These are phyloP conservation scores for Lipomyces orientalis DNA, from an alignment of 805 yeast species.

Conservation along the genomic window DNA sequence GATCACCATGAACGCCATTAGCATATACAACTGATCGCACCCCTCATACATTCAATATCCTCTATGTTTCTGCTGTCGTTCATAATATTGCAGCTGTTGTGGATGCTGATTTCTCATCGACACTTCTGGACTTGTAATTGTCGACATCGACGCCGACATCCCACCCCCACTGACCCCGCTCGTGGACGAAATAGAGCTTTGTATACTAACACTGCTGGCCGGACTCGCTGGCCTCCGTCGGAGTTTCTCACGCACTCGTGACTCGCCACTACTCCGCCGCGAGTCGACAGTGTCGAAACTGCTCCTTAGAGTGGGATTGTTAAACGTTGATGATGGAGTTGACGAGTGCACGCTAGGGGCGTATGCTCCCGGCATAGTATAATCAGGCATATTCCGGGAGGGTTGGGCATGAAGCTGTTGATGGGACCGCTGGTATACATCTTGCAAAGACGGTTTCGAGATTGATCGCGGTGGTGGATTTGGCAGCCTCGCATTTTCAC, in stretches of 20 bases:
- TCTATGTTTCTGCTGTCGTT: slow-evolving; percentile 3
- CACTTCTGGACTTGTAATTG: not conserved
- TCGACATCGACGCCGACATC: slow-evolving; percentile 8
- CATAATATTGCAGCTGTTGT: slow-evolving; percentile 8
- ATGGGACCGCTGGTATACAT: slow-evolving; percentile 31
- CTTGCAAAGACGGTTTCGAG: slow-evolving; percentile 31
- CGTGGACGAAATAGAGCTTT: slow-evolving; percentile 14
- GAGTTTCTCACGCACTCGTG: slow-evolving; percentile 33
- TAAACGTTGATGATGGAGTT: not conserved
- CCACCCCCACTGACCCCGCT: slow-evolving; percentile 1
- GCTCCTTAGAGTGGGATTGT: not conserved
- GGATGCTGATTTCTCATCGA: not conserved
- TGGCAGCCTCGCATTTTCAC: not conserved
- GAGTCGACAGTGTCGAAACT: slow-evolving; percentile 29
- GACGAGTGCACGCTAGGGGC: not conserved
- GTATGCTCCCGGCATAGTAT: slow-evolving; percentile 8
- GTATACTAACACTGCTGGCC: slow-evolving; percentile 15
- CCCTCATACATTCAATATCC: not conserved
- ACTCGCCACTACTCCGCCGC: slow-evolving; percentile 29
- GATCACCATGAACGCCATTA: not conserved
- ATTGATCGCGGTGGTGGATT: slow-evolving; percentile 12
- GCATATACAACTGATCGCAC: not conserved
- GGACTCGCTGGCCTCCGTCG: slow-evolving; percentile 26
- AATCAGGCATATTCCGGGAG: slow-evolving; percentile 5
- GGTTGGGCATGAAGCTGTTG: slow-evolving; percentile 5